Conservation (phyloP, 768 basidiomycete species). For the Phanerochaete sordida region DNA sequence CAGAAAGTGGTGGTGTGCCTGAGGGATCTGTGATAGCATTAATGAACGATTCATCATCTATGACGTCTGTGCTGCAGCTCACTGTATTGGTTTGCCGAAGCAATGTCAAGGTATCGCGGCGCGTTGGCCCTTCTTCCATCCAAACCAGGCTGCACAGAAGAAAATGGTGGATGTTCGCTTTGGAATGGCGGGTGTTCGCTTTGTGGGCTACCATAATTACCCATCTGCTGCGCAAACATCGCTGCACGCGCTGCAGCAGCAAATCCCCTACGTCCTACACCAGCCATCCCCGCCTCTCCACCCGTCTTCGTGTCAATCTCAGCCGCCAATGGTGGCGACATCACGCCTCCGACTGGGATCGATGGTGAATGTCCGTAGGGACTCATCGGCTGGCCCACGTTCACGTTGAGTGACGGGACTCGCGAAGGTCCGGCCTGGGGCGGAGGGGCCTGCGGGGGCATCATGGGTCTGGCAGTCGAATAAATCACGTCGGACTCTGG, state of each 20-base stretch:
- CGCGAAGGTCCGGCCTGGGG: slow-evolving; percentile 8
- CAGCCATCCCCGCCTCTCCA: slow-evolving; percentile 85
- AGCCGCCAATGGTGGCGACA: slow-evolving; percentile 13
- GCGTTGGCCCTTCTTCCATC: slow-evolving; percentile 29
- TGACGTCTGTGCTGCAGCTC: slow-evolving; percentile 3
- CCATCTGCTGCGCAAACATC: slow-evolving; percentile 33
- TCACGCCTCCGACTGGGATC: background rate
- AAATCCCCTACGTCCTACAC: slow-evolving; percentile 84
- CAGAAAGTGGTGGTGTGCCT: slow-evolving; percentile 26
- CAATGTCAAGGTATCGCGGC: slow-evolving; percentile 29
- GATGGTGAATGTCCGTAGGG: background rate
- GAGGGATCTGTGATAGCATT: slow-evolving; percentile 2
- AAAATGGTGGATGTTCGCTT: background rate
- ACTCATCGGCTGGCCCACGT: background rate
- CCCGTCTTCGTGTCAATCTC: slow-evolving; percentile 69
- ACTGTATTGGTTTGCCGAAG: slow-evolving; percentile 23
- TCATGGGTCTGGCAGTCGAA: background rate
- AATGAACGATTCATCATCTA: background rate
- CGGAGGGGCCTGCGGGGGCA: background rate
- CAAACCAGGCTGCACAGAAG: slow-evolving; percentile 21
- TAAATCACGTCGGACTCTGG: slow-evolving; percentile 10
- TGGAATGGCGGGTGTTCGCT: slow-evolving; percentile 6
- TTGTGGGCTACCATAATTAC: background rate
- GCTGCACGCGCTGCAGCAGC: slow-evolving; percentile 68
- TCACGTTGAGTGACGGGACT: background rate